A percentile compares a stretch with the other conserved stretches of the same genome.
phyloP scores from a whole-genome alignment of 768 basidiomycete genomes.

The Boletus barrowsii region DNA sequence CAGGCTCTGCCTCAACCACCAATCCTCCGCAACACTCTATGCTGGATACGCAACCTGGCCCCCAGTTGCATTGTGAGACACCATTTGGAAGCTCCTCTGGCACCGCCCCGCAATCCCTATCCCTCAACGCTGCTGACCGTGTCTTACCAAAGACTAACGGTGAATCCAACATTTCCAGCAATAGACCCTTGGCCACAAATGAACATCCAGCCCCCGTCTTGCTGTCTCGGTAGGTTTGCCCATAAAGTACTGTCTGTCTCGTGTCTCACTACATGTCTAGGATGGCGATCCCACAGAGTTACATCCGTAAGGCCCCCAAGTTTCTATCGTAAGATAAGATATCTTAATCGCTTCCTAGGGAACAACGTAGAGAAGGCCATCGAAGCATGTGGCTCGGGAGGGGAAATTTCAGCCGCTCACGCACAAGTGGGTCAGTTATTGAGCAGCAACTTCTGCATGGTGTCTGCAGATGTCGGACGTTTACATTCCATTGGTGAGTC shows the following conservation, averaged over 20 bases:
- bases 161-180: neutral
- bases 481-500: neutral
- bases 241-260: neutral
- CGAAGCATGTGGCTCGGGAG: neutral
- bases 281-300: constrained; percentile 32
- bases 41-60: neutral
- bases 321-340: neutral
- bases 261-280: neutral
- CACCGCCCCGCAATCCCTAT: neutral
- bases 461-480: neutral
- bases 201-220: neutral
- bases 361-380: neutral
- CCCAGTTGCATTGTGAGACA: neutral
- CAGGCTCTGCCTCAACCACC: neutral
- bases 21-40: neutral
- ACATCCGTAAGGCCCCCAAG: constrained; percentile 25
- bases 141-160: neutral
- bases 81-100: neutral
- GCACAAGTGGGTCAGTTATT: neutral
- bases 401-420: neutral
- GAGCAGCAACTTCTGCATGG: neutral
- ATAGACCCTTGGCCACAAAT: neutral
- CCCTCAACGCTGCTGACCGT: neutral
- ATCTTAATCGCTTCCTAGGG: neutral
- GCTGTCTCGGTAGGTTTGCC: neutral